Evolutionary conservation across 169 alveolate genomes (phyloP), one percentile per base, ranked within the genome.

Genomic region (Cryptosporidium sp.): DNA sequence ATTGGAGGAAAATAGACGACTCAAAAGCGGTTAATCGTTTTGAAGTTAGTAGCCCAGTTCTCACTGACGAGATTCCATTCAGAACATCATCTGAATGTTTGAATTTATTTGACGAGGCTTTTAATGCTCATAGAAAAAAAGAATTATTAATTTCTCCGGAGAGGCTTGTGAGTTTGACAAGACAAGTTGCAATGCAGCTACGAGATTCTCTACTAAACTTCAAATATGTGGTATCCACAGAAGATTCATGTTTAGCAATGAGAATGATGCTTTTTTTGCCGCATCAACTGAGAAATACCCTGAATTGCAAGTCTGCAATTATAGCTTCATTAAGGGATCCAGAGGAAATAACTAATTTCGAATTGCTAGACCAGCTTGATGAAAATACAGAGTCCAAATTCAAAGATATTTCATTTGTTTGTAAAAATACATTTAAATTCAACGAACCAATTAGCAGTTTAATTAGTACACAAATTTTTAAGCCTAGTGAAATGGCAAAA

Each of bases 121-220:
- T 62, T 44, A 23, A 10, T 37, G 80, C 44, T 26, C 14, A 31
- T 48, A 61, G 62, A 60, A 80, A 65, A 42, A 58, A 45, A 8
- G 75, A 80, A 26, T 42, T 62, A 26, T 42, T 80, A 26, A 62
- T 80, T 61, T 80, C 89, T 18, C 89, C 89, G 16, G 89, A 80
- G 33, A 51, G 33, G 5, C 31, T 80, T 65, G 89, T 80, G n/a
- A 48, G 80, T 9, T 39, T 61, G 14, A 73, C 51, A n/a, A 58
- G 89, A 18, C 89, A 80, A 16, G 75, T 45, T 39, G 89, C 48
- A 0, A 80, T 80, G 89, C 89, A 80, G 65, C 31, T 80, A 45
- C 42, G 89, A 0, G 75, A 60, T 45, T 62, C 89, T 48, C 31
- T 80, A 35, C 10, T 37, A 65, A 65, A 35, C 31, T 16, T 9